Percentiles rank a stretch among this genome's conserved stretches.
These are phyloP conservation scores for Wickerhamomyces tratensis DNA, from an alignment of 805 yeast genomes.

Conservation along the genomic window DNA sequence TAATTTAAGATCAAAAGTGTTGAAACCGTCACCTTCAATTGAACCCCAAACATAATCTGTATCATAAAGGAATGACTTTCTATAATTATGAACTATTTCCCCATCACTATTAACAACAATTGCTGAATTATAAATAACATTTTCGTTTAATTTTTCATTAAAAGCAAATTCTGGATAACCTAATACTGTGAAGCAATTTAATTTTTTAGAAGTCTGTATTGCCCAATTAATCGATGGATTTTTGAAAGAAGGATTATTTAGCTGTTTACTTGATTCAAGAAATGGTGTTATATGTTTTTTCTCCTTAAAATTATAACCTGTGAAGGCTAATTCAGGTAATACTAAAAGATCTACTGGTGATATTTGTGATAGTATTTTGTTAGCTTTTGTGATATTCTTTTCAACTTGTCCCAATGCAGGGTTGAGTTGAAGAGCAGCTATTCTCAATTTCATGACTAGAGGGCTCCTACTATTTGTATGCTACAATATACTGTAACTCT, in stretches of 20 bases:
- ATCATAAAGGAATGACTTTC: conserved; percentile 68
- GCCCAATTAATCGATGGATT: conserved; percentile 54
- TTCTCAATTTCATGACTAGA: conserved; percentile 30
- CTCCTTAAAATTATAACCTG: conserved; percentile 67
- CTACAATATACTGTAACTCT: too few relatives aligned
- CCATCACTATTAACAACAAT: conserved; percentile 55
- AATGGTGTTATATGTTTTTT: conserved; percentile 43
- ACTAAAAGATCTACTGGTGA: conserved; percentile 54
- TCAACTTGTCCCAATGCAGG: conserved; percentile 53
- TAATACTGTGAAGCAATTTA: conserved; percentile 56
- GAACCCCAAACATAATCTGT: conserved; percentile 82
- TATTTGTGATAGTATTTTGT: conserved; percentile 13
- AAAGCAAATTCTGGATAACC: conserved; percentile 66
- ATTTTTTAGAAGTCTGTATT: conserved; percentile 33
- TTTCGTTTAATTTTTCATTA: conserved; percentile 1
- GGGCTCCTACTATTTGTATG: too few relatives aligned
- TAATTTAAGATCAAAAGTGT: conserved; percentile 28
- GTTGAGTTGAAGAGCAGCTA: conserved; percentile 63
- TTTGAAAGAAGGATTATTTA: conserved; percentile 2
- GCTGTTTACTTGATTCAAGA: conserved; percentile 32
- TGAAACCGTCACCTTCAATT: conserved; percentile 51
- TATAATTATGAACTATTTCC: conserved; percentile 48
- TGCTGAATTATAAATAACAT: conserved; percentile 58
- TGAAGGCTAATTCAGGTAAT: conserved; percentile 76
- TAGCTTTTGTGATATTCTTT: conserved; percentile 40